phyloP scores from a whole-genome alignment of 1,139 yeast genomes.

The Yamadazyma spencermartinsiae region DNA sequence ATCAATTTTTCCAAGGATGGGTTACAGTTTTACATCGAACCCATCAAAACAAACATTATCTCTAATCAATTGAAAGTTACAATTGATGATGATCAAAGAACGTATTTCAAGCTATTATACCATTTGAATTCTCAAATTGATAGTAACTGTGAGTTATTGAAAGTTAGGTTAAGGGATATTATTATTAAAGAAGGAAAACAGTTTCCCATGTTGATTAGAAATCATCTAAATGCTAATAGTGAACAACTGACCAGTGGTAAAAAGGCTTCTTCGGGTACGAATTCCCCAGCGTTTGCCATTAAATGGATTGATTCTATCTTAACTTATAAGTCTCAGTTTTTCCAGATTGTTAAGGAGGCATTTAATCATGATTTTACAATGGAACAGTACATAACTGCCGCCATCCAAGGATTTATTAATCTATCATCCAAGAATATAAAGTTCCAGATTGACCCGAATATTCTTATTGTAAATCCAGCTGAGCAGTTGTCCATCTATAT shows the following conservation, averaged over 20 bases:
- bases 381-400: conserved; percentile 57
- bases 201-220: conserved; percentile 30
- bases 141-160: conserved; percentile 49
- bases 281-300: conserved; percentile 48
- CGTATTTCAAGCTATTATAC: conserved; percentile 44
- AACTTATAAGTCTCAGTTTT: conserved; percentile 53
- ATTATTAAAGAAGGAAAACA: conserved; percentile 43
- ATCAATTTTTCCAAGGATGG: conserved; percentile 14
- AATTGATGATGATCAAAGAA: conserved; percentile 14
- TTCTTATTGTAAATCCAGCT: conserved; percentile 54
- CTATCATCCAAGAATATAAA: conserved; percentile 8
- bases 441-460: conserved; percentile 12
- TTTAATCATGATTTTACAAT: conserved; percentile 51
- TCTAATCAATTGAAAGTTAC: conserved; percentile 1
- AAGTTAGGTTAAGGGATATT: conserved; percentile 47
- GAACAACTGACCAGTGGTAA: conserved; percentile 22
- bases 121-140: conserved; percentile 58
- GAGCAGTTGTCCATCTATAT: conserved; percentile 75
- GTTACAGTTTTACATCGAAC: conserved; percentile 12
- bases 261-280: conserved; percentile 22
- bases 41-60: conserved; percentile 9
- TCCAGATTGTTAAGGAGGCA: conserved; percentile 45
- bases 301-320: conserved; percentile 70
- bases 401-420: conserved; percentile 67
- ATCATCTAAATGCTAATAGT: conserved; percentile 15